phyloP scores from a whole-genome alignment of 2,329 filamentous ascomycete genomes.

The Fusarium sacchari region DNA sequence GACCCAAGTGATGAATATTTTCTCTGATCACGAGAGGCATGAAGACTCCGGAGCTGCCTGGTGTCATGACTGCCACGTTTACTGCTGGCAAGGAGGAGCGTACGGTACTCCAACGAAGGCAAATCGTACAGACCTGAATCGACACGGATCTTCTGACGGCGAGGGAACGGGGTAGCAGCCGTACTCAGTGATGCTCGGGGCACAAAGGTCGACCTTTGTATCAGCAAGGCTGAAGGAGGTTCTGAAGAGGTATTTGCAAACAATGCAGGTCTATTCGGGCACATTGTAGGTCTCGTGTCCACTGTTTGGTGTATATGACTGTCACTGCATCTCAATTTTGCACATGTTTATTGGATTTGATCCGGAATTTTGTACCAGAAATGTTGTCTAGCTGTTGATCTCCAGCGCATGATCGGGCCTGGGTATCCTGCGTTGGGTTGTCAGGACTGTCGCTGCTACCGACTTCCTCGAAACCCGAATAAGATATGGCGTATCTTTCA shows the following conservation, averaged over 20 bases:
- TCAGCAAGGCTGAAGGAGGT: not conserved
- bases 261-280: not conserved
- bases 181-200: no score
- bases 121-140: not conserved
- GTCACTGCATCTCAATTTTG: not conserved
- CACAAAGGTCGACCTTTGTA: fast-evolving
- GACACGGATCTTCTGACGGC: not conserved
- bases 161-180: not conserved
- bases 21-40: no score
- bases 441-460: not conserved
- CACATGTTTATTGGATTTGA: fast-evolving
- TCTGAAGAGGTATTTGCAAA: no score
- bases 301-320: not conserved
- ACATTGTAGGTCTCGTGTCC: not conserved
- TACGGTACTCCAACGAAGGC: not conserved
- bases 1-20: fast-evolving
- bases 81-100: not conserved
- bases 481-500: fast-evolving
- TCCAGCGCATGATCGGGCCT: not conserved
- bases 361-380: not conserved
- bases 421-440: not conserved
- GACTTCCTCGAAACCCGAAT: not conserved
- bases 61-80: no score
- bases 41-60: no score
- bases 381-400: not conserved